phyloP scores from a whole-genome alignment of 2,329 filamentous ascomycete species.

The Trichoderma sp. region DNA sequence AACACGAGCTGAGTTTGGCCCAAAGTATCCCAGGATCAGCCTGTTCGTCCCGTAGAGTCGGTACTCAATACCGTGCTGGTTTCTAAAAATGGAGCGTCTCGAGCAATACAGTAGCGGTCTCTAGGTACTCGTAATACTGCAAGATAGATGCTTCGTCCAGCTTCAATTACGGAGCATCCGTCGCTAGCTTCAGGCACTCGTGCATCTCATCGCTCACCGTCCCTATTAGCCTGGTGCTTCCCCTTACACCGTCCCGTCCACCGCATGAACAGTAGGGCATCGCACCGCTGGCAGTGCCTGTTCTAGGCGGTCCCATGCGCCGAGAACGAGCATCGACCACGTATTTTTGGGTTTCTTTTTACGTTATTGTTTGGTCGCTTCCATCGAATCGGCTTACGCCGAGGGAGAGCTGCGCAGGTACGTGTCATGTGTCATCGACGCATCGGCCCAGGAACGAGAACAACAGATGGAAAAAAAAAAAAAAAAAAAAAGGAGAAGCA shows the following conservation, averaged over 20 bases:
- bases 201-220: neutral
- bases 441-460: neutral
- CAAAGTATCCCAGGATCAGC: neutral
- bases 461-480: neutral
- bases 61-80: neutral
- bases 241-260: neutral
- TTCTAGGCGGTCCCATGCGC: constrained; percentile 4
- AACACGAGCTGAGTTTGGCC: neutral
- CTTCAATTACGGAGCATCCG: neutral
- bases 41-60: neutral
- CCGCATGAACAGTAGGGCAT: neutral
- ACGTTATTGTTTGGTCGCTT: constrained; percentile 4
- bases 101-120: neutral
- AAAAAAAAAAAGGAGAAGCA: neutral
- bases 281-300: constrained; percentile 10
- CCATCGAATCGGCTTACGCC: constrained; percentile 23
- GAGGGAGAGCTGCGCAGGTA: constrained; percentile 4
- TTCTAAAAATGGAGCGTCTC: neutral
- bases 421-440: constrained; percentile 17
- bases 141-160: neutral
- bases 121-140: neutral
- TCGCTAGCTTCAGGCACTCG: neutral
- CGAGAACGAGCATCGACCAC: constrained; percentile 8
- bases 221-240: neutral
- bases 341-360: constrained; percentile 19